Evolutionary conservation across 192 early-diverging fungal species (phyloP).

Genomic region (Linnemannia schmuckeri): DNA sequence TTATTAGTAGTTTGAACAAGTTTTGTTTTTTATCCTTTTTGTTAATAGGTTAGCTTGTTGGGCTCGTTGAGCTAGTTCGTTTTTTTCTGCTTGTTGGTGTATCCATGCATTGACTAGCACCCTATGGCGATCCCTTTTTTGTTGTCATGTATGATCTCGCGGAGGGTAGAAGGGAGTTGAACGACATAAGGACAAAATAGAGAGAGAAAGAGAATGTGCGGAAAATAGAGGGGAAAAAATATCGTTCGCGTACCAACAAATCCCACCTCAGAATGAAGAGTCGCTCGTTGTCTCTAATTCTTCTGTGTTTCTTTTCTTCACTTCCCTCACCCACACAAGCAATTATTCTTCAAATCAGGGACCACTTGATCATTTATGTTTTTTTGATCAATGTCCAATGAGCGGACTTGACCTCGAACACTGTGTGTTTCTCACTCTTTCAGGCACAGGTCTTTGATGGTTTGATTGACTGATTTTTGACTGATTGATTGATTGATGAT

Average conservation of each 20-base stretch:
- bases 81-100: neutral
- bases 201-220: neutral
- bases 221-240: no score
- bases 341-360: neutral
- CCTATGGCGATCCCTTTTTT: neutral
- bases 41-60: neutral
- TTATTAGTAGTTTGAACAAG: neutral
- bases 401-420: neutral
- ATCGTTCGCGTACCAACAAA: no score
- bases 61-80: neutral
- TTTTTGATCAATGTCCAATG: neutral
- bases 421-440: neutral
- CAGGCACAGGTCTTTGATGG: no score
- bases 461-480: no score
- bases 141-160: neutral
- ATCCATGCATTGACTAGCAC: neutral
- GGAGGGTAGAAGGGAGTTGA: neutral
- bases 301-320: neutral
- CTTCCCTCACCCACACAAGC: neutral
- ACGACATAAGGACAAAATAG: neutral
- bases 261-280: no score
- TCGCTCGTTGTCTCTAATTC: no score
- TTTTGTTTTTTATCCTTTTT: neutral
- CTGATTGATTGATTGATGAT: no score
- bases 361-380: neutral